A percentile compares a stretch with the other conserved stretches of the same genome.
phyloP scores from a whole-genome alignment of 1,284 basidiomycete genomes.

The Acaromyces ingoldii region DNA sequence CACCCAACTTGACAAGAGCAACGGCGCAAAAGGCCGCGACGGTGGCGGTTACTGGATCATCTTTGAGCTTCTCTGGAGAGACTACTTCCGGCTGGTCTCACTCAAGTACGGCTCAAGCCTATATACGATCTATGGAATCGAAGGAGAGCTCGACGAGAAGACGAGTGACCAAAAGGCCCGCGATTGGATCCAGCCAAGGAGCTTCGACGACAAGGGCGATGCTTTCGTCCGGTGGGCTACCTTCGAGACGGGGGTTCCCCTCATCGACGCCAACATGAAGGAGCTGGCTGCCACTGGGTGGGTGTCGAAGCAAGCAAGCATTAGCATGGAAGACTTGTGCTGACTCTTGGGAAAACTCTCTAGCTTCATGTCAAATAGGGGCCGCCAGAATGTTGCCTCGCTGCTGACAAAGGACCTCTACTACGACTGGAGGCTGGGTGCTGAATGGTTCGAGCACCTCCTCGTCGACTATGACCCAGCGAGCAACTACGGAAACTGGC shows the following conservation, averaged over 20 bases:
- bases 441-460: conserved; percentile 37
- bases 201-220: conserved; percentile 19
- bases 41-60: conserved; percentile 43
- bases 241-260: conserved; percentile 30
- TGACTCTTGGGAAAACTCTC: background rate
- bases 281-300: conserved; percentile 39
- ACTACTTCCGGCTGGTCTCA: conserved; percentile 54
- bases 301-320: background rate
- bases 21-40: conserved; percentile 9
- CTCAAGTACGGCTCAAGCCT: conserved; percentile 34
- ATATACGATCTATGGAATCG: conserved; percentile 36
- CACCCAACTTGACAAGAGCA: conserved; percentile 17
- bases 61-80: conserved; percentile 44
- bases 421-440: conserved; percentile 38
- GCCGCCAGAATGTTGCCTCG: conserved; percentile 36
- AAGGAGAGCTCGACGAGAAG: conserved; percentile 23
- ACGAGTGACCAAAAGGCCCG: conserved; percentile 22
- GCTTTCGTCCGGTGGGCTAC: conserved; percentile 30
- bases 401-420: conserved; percentile 40
- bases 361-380: conserved; percentile 58
- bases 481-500: conserved; percentile 17
- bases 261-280: conserved; percentile 43
- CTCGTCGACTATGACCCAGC: conserved; percentile 36
- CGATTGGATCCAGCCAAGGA: conserved; percentile 23
- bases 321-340: background rate